Evolutionary conservation across 176 grass and related monocot species (phyloP).

Genomic region (Carex cristatella): DNA sequence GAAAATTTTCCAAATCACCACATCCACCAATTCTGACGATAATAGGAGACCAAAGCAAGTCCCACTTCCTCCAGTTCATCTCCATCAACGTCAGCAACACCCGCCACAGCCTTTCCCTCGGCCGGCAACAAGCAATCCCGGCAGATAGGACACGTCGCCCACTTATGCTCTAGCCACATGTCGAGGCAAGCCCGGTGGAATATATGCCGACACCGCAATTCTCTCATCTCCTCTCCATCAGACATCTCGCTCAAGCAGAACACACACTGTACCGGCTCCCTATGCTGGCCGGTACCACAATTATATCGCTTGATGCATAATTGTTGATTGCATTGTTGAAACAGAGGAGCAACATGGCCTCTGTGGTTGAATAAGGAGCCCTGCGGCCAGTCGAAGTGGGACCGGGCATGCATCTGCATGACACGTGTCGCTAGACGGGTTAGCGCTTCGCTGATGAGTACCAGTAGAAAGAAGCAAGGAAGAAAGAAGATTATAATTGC

Average conservation of each 20-base stretch:
- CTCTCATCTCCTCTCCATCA: constrained; percentile 59
- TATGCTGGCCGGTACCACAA: too few relatives aligned
- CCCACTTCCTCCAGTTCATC: constrained; percentile 9
- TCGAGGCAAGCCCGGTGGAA: constrained; percentile 63
- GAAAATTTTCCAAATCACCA: constrained; percentile 7
- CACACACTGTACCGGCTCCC: constrained; percentile 28
- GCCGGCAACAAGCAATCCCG: constrained; percentile 31
- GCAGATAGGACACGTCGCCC: constrained; percentile 57
- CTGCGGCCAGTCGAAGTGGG: constrained; percentile 30
- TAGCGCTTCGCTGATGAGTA: background rate
- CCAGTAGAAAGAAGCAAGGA: constrained; percentile 8
- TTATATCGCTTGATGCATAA: constrained; percentile 27
- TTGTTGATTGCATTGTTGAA: constrained; percentile 17
- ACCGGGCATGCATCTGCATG: constrained; percentile 22
- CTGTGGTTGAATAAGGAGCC: constrained; percentile 19
- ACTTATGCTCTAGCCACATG: constrained; percentile 35
- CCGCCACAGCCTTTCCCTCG: background rate
- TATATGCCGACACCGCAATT: constrained; percentile 47
- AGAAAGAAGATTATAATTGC: constrained; percentile 1
- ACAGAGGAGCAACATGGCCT: background rate
- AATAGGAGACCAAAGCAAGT: background rate
- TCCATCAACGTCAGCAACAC: background rate
- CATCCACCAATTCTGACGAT: constrained; percentile 8
- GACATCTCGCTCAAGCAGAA: constrained; percentile 48
- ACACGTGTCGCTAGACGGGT: background rate